Base-by-base conservation (phyloP, 306 rosid species). In the Albizia julibrissin region DNA sequence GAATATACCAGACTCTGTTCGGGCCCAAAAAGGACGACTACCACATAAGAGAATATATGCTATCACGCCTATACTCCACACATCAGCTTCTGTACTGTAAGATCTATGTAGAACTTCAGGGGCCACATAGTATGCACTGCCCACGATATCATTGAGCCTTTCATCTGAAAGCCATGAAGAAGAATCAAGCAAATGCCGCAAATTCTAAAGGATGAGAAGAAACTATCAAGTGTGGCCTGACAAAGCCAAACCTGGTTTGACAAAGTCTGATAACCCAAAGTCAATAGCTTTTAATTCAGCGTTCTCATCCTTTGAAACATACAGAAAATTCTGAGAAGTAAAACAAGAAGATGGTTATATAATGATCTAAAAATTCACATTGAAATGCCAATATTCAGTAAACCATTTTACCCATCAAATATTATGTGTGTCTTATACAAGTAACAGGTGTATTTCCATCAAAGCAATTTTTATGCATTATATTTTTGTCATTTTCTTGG, bases 11-110 rank as follows among this genome's bases (percentile, higher is more conserved):
- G 95, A 91, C 87, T 91, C 95, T 3, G 93, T 88, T 64, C 91
- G 86, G 24, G 95, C 91, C 95, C 95, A 91, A 85, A 91, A 91
- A 50, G 95, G 95, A 26, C 93, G 95, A 79, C 95, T 91, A 79
- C 95, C 95, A 49, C 95, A 91, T 83, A 91, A 75, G 46, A 91
- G 90, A 85, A 91, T 91, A 84, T 91, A 91, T 71, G 95, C 93
- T 49, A 91, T 89, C 52, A 91, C 95, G 18, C 95, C 95, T 66
- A 91, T 52, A 59, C 95, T 91, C 95, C 95, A 91, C 26, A 87
- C 93, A 84, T 91, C 95, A 24, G 95, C 95, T 89, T 89, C 95
- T 19, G 95, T 89, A 72, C 88, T 77, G 69, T 91, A 91, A 77
- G 90, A 86, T 81, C 93, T 85, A 80, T 89, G 95, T 8, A 91